Evolutionary conservation across 768 basidiomycete species (phyloP).

Genomic region (Boletus speciosus): DNA sequence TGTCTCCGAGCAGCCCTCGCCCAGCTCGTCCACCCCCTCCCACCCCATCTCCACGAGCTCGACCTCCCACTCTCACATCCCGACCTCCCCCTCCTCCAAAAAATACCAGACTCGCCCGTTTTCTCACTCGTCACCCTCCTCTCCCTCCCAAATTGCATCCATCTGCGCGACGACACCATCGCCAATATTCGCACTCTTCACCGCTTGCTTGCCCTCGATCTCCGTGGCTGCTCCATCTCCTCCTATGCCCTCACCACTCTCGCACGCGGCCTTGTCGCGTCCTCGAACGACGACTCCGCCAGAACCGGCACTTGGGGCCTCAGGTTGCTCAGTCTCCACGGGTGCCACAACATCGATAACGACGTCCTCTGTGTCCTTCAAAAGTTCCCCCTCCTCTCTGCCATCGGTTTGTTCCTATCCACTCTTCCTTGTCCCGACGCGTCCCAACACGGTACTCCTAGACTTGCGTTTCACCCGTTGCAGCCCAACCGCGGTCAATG

Average conservation of each 20-base stretch:
- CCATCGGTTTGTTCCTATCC: constrained; percentile 47
- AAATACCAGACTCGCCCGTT: constrained; percentile 47
- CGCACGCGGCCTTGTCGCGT: constrained; percentile 39
- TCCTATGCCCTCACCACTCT: constrained; percentile 52
- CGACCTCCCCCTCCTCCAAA: constrained; percentile 55
- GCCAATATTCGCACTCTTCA: constrained; percentile 48
- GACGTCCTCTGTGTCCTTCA: constrained; percentile 39
- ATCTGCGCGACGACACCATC: constrained; percentile 60
- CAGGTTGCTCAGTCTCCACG: constrained; percentile 52
- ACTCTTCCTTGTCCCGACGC: not conserved
- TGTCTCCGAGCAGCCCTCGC: constrained; percentile 59
- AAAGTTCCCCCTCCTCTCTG: constrained; percentile 56
- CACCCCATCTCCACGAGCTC: constrained; percentile 34
- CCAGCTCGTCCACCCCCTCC: constrained; percentile 57
- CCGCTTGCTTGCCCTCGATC: constrained; percentile 61
- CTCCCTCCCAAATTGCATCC: constrained; percentile 50
- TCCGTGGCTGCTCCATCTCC: constrained; percentile 50
- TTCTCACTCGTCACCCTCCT: constrained; percentile 68
- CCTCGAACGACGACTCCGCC: constrained; percentile 22
- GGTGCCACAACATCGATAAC: constrained; percentile 50
- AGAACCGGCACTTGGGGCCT: constrained; percentile 52
- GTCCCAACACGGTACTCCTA: constrained; percentile 18
- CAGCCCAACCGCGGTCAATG: constrained; percentile 17
- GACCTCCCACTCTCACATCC: constrained; percentile 51
- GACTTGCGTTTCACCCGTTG: constrained; percentile 53